A percentile compares a stretch with the other conserved stretches of the same genome.
phyloP scores from a whole-genome alignment of 2,329 filamentous ascomycete species.

The Paecilomyces fulvus region DNA sequence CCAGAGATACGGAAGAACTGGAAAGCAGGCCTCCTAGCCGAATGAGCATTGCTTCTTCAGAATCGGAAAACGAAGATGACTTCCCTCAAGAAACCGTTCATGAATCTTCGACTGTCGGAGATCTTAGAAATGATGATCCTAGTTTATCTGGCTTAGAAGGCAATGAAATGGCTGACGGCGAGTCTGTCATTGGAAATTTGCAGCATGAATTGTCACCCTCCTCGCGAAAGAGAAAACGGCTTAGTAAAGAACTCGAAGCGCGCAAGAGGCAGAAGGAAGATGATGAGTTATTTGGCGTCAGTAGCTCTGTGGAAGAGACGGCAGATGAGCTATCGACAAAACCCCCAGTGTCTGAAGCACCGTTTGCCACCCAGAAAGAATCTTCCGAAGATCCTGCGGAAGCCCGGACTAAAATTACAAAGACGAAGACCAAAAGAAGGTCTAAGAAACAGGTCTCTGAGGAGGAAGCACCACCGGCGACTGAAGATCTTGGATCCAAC shows the following conservation, averaged over 20 bases:
- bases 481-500: conserved; percentile 10
- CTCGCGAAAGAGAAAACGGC: conserved; percentile 66
- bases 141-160: conserved; percentile 10
- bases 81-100: conserved; percentile 19
- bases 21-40: conserved; percentile 76
- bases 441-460: conserved; percentile 69
- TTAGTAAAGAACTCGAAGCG: conserved; percentile 58
- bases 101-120: conserved; percentile 10
- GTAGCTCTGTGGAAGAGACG: conserved; percentile 45
- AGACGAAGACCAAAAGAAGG: conserved; percentile 56
- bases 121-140: conserved; percentile 9
- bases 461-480: conserved; percentile 52
- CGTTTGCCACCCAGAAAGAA: conserved; percentile 24
- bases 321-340: conserved; percentile 44
- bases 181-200: conserved; percentile 16
- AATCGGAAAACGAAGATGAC: conserved; percentile 41
- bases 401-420: conserved; percentile 34
- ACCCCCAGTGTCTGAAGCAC: conserved; percentile 25
- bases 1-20: conserved; percentile 72
- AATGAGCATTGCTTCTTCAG: conserved; percentile 45
- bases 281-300: conserved; percentile 66
- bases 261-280: conserved; percentile 79
- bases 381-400: conserved; percentile 17
- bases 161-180: conserved; percentile 11
- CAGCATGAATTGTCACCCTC: conserved; percentile 44